Evolutionary conservation across 202 grass and related monocot genomes (phyloP).

Genomic region (Zizania palustris): DNA sequence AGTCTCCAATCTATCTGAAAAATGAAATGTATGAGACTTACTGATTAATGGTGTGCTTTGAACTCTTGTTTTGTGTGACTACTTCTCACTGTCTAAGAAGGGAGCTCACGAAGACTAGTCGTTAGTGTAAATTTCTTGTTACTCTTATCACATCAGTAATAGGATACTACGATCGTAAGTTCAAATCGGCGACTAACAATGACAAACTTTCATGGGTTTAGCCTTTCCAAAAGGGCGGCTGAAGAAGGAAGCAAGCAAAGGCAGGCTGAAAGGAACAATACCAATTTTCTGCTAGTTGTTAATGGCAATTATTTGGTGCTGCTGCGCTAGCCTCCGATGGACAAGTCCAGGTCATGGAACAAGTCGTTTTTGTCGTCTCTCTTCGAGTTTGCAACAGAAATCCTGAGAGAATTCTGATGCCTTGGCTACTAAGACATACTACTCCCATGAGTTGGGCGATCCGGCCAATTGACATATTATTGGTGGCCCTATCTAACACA

Average conservation of each 20-base stretch:
- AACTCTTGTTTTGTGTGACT: neutral
- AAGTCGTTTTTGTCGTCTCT: neutral
- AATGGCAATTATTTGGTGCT: conserved; percentile 1
- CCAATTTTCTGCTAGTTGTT: neutral
- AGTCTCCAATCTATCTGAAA: neutral
- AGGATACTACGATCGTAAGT: neutral
- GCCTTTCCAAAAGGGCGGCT: conserved; percentile 25
- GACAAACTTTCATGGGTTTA: conserved; percentile 3
- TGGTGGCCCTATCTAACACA: neutral
- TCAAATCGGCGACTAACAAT: neutral
- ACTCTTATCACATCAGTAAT: too few species aligned
- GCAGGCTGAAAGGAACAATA: conserved; percentile 13
- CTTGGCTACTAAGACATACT: neutral
- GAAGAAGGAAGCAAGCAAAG: conserved; percentile 36
- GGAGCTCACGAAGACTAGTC: too few species aligned
- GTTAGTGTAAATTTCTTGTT: too few species aligned
- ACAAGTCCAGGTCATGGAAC: neutral
- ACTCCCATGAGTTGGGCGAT: neutral
- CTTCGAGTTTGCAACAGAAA: neutral
- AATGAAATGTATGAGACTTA: neutral
- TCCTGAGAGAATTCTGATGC: neutral
- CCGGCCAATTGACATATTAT: neutral
- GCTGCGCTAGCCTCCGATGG: neutral
- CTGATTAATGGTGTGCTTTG: neutral
- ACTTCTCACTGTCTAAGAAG: too few species aligned